Evolutionary conservation across 2,329 filamentous ascomycete species (phyloP), one percentile per base, ranked within the genome.

Genomic region (Pseudogymnoascus destructans): DNA sequence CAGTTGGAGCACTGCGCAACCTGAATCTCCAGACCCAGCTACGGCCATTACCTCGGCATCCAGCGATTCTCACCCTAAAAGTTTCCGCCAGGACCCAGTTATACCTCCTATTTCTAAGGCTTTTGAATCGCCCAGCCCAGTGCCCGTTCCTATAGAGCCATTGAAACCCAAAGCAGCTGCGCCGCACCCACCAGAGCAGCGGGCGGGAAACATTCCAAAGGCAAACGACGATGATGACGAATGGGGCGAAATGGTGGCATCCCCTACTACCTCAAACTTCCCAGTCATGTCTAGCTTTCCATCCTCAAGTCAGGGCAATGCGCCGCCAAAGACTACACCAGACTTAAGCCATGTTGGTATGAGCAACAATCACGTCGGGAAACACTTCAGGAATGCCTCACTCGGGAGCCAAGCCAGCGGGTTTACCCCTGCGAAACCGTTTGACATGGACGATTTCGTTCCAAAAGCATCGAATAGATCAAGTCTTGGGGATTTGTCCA

Each of bases 201-300:
- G 1, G 4, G 30, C 19, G 15, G 46, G 19, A 30, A 5, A 2
- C 4, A 7, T 30, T 42, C 57, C 46, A n/a, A 38, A 61, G 15
- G 9, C 42, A 23, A 58, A 61, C 8, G 65, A 68, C 23, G 66
- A 66, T 4, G 66, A 67, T 49, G 69, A 71, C 58, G 70, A 70
- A 52, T 72, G 70, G 70, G 70, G 70, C 5, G 70, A 72, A 58
- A 70, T 72, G 70, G 64, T 72, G 13, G 66, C 67, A 27, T 70
- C 69, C 1, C 68, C 70, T 19, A 52, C 58, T 21, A 59, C 60
- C n/a, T 59, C 66, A 23, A 57, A 56, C 17, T 32, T 61, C 9
- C 59, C 62, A 19, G 23, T 57, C 3, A 49, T 59, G 23, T 23
- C 55, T 11, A 57, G 54, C 8, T 15, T 52, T 19, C 46, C 46